Percentiles rank a stretch among this genome's conserved stretches.
phyloP scores from a whole-genome alignment of 345 rosid species.

The Camelina sativa region DNA sequence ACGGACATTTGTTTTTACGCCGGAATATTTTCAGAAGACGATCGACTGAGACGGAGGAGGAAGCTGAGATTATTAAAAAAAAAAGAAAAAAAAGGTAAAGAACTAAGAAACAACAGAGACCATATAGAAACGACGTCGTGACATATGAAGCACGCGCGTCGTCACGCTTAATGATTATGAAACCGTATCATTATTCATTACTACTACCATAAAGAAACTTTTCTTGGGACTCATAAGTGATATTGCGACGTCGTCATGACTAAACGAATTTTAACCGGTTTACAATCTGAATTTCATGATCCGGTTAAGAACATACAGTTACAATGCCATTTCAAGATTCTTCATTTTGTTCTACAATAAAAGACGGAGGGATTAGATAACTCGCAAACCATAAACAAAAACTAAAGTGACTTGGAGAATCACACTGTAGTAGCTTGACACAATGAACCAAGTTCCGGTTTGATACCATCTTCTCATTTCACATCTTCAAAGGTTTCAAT shows the following conservation, averaged over 20 bases:
- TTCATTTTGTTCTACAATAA: slow-evolving; percentile 27
- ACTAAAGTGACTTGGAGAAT: not conserved
- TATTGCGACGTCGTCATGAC: not conserved
- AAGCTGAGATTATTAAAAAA: slow-evolving; percentile 1
- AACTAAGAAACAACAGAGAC: not conserved
- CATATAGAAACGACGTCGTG: slow-evolving; percentile 12
- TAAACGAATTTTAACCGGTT: not conserved
- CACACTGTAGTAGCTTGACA: slow-evolving; percentile 2
- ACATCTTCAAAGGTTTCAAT: slow-evolving; percentile 60
- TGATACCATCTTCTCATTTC: not conserved
- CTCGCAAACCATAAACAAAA: not conserved
- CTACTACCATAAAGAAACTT: not conserved
- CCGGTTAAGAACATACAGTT: slow-evolving; percentile 22
- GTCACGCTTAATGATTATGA: slow-evolving; percentile 27
- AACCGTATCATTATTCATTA: slow-evolving; percentile 28
- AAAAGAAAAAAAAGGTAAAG: too few species aligned
- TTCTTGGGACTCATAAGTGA: not conserved
- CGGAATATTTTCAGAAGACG: slow-evolving; percentile 12
- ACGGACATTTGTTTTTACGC: slow-evolving; percentile 35
- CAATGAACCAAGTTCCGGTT: not conserved
- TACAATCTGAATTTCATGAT: not conserved
- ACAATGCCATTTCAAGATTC: not conserved
- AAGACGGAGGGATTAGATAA: not conserved
- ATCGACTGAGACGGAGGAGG: slow-evolving; percentile 11
- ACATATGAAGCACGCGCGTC: slow-evolving; percentile 37